phyloP scores from a whole-genome alignment of 192 early-diverging fungal genomes.

The Anaeromyces robustus region DNA sequence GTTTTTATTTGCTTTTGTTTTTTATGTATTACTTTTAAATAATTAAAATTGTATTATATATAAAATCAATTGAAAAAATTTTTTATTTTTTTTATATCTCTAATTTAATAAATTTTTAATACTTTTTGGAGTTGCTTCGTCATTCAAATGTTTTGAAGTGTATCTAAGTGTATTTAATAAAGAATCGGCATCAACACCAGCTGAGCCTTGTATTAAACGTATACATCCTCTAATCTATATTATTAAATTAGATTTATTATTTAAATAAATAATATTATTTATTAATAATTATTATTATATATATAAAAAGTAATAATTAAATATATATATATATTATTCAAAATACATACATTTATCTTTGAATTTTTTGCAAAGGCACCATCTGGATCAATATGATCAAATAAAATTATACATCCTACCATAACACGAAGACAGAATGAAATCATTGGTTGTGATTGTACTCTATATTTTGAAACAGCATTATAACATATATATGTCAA shows the following conservation, averaged over 20 bases:
- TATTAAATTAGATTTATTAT: too few species aligned
- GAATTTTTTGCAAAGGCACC: conserved; percentile 65
- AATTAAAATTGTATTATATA: too few species aligned
- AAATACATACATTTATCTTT: conserved; percentile 51
- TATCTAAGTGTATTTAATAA: conserved; percentile 60
- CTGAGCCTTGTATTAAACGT: conserved; percentile 45
- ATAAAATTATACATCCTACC: conserved; percentile 73
- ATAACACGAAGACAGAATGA: conserved; percentile 70
- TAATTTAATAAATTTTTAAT: conserved; percentile 29
- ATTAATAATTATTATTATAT: not conserved
- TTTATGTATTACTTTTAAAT: too few species aligned
- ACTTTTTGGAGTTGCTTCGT: conserved; percentile 56
- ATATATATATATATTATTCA: too few species aligned
- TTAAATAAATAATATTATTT: not conserved
- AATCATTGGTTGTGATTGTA: conserved; percentile 12
- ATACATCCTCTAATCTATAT: conserved; percentile 21
- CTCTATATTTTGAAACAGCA: conserved; percentile 52
- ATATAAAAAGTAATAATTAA: too few species aligned
- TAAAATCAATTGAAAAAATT: too few species aligned
- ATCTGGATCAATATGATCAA: conserved; percentile 71
- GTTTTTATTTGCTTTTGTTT: too few species aligned
- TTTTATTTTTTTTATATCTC: too few species aligned
- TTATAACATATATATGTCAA: conserved; percentile 65
- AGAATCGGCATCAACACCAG: conserved; percentile 29
- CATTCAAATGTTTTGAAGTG: conserved; percentile 65